Base-by-base conservation (phyloP, 176 grass and related monocot species). In the Ensete glaucum region DNA sequence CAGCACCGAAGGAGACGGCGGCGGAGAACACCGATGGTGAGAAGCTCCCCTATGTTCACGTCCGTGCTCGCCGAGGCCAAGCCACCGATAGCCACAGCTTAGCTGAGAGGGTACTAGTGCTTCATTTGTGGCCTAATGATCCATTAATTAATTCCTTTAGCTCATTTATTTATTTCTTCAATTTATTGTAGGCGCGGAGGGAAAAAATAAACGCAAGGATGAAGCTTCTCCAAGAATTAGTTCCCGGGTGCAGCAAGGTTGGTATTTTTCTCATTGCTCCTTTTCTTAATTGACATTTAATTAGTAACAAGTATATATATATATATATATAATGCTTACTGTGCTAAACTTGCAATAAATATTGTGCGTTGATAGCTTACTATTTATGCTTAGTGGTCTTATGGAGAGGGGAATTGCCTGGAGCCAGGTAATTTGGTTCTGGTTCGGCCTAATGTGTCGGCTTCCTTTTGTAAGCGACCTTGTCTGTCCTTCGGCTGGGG, bases 71-170 rank as follows among this genome's bases (percentile, higher is more conserved):
- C n/a, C 74, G 74, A 43, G 74, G 74, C 3, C 74, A 76, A 52
- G 74, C 74, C 26, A 76, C 75, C 75, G 75, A 77, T 77, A 77
- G 75, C 43, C 75, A 77, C 49, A 77, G 75, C 49, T 77, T 77
- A 20, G 75, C 75, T 10, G 75, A 77, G 60, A 62, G 75, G 12
- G 75, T 76, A 76, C 57, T 68, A 67, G 15, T 16, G 6, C n/a
- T 27, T 73, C 9, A 56, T 73, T 57, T 29, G 22, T 54, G 50
- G 11, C 51, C 17, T 16, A 73, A 55, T 50, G 15, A 50, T 50
- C 34, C 19, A 15, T 43, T 43, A 43, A 71, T 50, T 71, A 11
- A 51, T 70, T 50, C 67, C 34, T 43, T 17, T 17, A 6, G 34
- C 15, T 50, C 26, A 19, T n/a, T 70, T 50, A 20, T 52, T 48